phyloP scores from a whole-genome alignment of 208 protist genomes.

The Naegleria fowleri region DNA sequence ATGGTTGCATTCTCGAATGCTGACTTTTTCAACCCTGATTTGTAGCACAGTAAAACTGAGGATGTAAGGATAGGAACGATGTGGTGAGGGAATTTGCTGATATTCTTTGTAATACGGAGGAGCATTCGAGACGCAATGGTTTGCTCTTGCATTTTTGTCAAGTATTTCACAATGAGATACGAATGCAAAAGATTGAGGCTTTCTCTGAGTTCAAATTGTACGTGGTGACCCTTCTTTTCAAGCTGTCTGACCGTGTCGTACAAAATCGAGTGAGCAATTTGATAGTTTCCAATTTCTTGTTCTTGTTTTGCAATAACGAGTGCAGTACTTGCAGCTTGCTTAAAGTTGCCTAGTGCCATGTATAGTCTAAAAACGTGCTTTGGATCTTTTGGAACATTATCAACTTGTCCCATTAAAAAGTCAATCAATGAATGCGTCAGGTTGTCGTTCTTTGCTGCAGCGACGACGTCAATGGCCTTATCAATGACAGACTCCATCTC shows the following conservation, averaged over 20 bases:
- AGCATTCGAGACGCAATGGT: slow-evolving; percentile 84
- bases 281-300: slow-evolving; percentile 86
- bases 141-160: slow-evolving; percentile 82
- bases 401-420: slow-evolving; percentile 88
- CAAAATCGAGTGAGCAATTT: slow-evolving; percentile 80
- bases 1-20: slow-evolving; percentile 90
- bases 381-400: slow-evolving; percentile 88
- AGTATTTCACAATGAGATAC: slow-evolving; percentile 89
- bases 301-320: slow-evolving; percentile 89
- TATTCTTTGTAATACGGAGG: slow-evolving; percentile 84
- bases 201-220: slow-evolving; percentile 77
- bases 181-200: slow-evolving; percentile 89
- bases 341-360: slow-evolving; percentile 87
- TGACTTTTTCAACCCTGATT: slow-evolving; percentile 66
- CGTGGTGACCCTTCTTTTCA: slow-evolving; percentile 63
- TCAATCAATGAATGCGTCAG: slow-evolving; percentile 89
- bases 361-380: slow-evolving; percentile 95
- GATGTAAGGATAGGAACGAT: slow-evolving; percentile 85
- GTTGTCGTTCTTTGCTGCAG: slow-evolving; percentile 75
- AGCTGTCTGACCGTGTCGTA: slow-evolving; percentile 84
- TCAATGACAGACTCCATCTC: slow-evolving; percentile 64
- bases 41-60: slow-evolving; percentile 88
- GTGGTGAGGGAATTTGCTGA: slow-evolving; percentile 86
- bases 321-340: slow-evolving; percentile 87
- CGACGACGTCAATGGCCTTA: slow-evolving; percentile 83